Base-by-base conservation (phyloP, 2,329 filamentous ascomycete species). In the Lachnellula occidentalis region DNA sequence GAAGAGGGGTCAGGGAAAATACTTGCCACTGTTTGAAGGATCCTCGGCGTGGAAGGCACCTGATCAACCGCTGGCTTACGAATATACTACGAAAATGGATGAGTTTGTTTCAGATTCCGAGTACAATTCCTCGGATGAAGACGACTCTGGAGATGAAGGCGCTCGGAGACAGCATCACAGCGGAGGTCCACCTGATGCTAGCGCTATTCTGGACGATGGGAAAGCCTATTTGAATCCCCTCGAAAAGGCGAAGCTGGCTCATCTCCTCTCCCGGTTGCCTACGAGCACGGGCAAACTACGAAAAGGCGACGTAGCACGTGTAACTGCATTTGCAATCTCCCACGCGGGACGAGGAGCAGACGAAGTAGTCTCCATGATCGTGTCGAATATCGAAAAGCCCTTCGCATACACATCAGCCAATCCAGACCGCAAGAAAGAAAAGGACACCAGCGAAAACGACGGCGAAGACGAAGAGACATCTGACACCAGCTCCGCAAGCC, bases 341-440 rank as follows among this genome's bases (percentile, higher is more conserved):
- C 90, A 97, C 68, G 88, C 91, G 1, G 89, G 87, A 39, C 80
- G 84, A 19, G 94, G 92, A 15, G 88, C 90, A 12, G 88, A 95
- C 60, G 94, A 97, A 73, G 86, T 96, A 36, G 91, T 95, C n/a
- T 82, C 92, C 48, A 82, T 95, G 72, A 85, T 97, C 37, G 81
- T 95, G 0, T 79, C 84, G 1, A 97, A 99, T 64, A 78, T 97
- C 34, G 78, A 87, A 56, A 82, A 79, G 50, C 94, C 94, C 0
- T 83, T 95, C 55, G 80, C 85, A 5, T 82, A 86, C 61, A 89
- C 85, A 1, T 80, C 79, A 6, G 88, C 87, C 22, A 92, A 90
- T 56, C 81, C 84, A 0, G 75, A 80, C 7, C 72, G 73, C 12
- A 70, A 67, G 52, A 72, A 73, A 31, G 63, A 62, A 1, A 74